phyloP scores from a whole-genome alignment of 176 grass and related monocot genomes.

The Eleusine indica region DNA sequence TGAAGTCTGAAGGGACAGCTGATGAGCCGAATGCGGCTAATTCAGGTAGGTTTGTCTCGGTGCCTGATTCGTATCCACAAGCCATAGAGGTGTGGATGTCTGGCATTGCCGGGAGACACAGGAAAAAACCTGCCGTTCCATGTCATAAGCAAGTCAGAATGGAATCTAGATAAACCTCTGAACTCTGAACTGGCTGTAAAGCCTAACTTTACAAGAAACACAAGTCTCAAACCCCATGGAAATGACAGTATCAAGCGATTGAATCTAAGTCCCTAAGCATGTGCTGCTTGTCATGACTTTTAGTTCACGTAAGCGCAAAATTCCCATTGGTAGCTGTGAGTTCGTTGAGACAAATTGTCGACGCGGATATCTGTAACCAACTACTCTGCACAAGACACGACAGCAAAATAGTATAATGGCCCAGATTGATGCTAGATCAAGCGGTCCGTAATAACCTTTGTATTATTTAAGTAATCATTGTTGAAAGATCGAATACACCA shows the following conservation, averaged over 20 bases:
- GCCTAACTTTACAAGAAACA: slow-evolving; percentile 9
- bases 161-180: not conserved
- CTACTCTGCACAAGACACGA: too few species aligned
- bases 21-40: not conserved
- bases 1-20: not conserved
- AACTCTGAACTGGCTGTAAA: slow-evolving; percentile 15
- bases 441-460: not conserved
- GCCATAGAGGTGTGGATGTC: not conserved
- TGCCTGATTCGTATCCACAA: not conserved
- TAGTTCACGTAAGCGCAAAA: slow-evolving; percentile 1
- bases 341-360: not conserved
- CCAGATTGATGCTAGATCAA: not conserved
- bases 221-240: not conserved
- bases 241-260: slow-evolving; percentile 2
- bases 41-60: not conserved
- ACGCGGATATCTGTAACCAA: not conserved
- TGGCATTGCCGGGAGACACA: not conserved
- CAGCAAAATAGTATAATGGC: not conserved
- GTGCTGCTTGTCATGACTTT: slow-evolving; percentile 2
- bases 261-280: slow-evolving; percentile 24
- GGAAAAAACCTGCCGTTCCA: not conserved
- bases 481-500: slow-evolving; percentile 2
- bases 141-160: not conserved
- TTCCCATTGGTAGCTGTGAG: not conserved
- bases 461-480: slow-evolving; percentile 11